phyloP scores from a whole-genome alignment of 495 filamentous ascomycete genomes.

The Xylona heveae region DNA sequence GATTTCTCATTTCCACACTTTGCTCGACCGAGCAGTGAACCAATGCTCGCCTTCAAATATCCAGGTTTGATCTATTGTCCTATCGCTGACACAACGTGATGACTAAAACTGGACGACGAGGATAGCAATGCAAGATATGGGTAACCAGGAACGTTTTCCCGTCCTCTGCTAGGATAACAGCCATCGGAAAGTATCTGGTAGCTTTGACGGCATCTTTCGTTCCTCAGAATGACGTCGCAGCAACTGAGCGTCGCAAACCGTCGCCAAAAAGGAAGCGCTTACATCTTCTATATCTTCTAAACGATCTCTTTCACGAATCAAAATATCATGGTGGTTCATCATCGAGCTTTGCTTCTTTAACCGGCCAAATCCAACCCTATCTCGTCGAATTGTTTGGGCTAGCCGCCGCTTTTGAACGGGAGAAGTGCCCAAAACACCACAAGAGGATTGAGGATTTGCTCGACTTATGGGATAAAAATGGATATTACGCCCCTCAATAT shows the following conservation, averaged over 20 bases:
- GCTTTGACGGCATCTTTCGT: constrained; percentile 41
- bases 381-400: constrained; percentile 38
- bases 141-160: constrained; percentile 47
- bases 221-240: constrained; percentile 9
- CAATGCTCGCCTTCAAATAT: constrained; percentile 70
- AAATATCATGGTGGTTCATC: constrained; percentile 31
- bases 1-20: constrained; percentile 45
- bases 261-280: constrained; percentile 50
- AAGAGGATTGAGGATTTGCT: constrained; percentile 43
- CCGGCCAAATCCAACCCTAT: constrained; percentile 33
- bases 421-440: constrained; percentile 42
- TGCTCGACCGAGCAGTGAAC: constrained; percentile 42
- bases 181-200: constrained; percentile 57
- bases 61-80: constrained; percentile 61
- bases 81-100: constrained; percentile 23
- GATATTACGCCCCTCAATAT: constrained; percentile 39
- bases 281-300: constrained; percentile 64
- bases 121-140: constrained; percentile 76
- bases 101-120: constrained; percentile 27
- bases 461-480: constrained; percentile 47
- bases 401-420: constrained; percentile 34
- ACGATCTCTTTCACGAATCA: constrained; percentile 64
- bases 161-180: constrained; percentile 40
- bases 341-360: constrained; percentile 28
- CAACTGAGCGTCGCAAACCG: constrained; percentile 10